Percentiles rank a stretch among this genome's conserved stretches.
Evolutionary conservation across 2,329 filamentous ascomycete species (phyloP).

Genomic region (Monosporascus cannonballus): DNA sequence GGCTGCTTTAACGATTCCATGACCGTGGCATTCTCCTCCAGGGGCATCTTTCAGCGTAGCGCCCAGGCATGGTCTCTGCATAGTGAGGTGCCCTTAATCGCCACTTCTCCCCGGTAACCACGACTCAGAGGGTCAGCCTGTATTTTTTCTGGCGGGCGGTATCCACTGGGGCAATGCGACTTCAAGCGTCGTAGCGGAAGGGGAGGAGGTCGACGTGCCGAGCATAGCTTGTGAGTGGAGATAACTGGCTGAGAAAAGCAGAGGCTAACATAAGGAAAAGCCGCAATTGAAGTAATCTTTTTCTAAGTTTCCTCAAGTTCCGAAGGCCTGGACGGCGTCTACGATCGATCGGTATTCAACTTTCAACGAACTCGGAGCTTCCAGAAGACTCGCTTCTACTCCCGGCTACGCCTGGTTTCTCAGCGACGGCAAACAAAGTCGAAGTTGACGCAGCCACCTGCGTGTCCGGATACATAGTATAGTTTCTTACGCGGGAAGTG

Average conservation of each 20-base stretch:
- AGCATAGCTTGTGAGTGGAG: conserved; percentile 28
- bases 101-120: conserved; percentile 35
- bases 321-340: conserved; percentile 19
- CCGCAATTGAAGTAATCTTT: conserved; percentile 12
- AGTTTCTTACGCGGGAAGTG: conserved; percentile 28
- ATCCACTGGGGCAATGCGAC: conserved; percentile 21
- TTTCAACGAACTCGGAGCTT: conserved; percentile 2
- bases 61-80: conserved; percentile 16
- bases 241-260: neutral
- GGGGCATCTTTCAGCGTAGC: conserved; percentile 10
- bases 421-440: conserved; percentile 28
- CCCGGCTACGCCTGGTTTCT: conserved; percentile 24
- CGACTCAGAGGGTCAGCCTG: conserved; percentile 32
- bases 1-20: conserved; percentile 21
- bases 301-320: neutral
- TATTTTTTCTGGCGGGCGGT: conserved; percentile 29
- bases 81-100: conserved; percentile 30
- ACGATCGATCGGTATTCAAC: conserved; percentile 11
- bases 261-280: conserved; percentile 5
- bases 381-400: conserved; percentile 24
- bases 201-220: conserved; percentile 25
- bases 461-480: conserved; percentile 37
- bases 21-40: conserved; percentile 21
- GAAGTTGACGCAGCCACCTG: conserved; percentile 29
- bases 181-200: conserved; percentile 25